Evolutionary conservation across 768 basidiomycete genomes (phyloP), one percentile per base, ranked within the genome.

Genomic region (Candolleomyces efflorescens): DNA sequence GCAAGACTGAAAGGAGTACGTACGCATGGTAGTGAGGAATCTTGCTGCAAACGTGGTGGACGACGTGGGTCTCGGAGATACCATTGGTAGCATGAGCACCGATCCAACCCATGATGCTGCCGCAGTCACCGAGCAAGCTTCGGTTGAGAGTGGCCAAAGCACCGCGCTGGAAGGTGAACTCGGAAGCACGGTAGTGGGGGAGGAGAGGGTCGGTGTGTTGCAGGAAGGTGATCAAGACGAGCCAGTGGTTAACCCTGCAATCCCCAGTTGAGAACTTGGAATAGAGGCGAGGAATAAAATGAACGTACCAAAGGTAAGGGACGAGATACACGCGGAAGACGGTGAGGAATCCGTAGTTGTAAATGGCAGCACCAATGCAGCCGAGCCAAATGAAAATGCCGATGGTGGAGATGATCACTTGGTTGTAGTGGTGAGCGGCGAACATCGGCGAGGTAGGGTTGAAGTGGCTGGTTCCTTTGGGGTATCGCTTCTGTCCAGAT

Each of bases 121-220:
- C 94, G 55, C 84, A 81, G 67, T 89, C 90, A 44, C 89, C 90
- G 23, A 94, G 77, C 38, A 92, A 80, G 65, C 70, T 85, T 49
- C 92, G 90, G 71, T 98, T 94, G 41, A 98, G 79, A 11, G 96
- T 99, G 53, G 91, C 77, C 53, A 98, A 85, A 15, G 96, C 96
- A 58, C 96, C 96, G 64, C 94, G 91, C 45, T 88, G 78, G 82
- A 98, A 99, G 39, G 87, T 94, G 81, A 96, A 98, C 68, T 90
- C 87, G 38, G 83, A 68, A 13, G 87, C 83, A 62, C 91, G 90
- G 81, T 97, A 98, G 75, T 98, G 96, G 50, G 95, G 95, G 45
- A 98, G 83, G 47, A 89, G 71, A 18, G 95, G 93, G 75, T 98
- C 96, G 65, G 96, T 98, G 79, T 99, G 96, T 77, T 99, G 96